Percentiles rank a stretch among this genome's conserved stretches.
Conservation (phyloP, 306 rosid genomes). For the Glycine latifolia region DNA sequence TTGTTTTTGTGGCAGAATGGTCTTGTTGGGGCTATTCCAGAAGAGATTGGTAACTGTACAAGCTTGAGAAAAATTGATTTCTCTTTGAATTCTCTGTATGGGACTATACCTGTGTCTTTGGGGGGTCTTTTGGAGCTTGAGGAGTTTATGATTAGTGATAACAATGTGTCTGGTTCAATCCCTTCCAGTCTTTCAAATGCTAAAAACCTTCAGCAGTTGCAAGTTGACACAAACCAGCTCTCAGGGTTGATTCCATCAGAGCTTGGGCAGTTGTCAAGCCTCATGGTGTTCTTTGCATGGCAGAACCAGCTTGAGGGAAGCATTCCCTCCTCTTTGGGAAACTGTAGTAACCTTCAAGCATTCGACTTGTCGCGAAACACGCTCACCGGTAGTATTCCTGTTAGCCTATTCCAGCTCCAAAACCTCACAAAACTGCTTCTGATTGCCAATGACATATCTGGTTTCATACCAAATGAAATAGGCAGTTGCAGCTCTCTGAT, state of each 20-base stretch:
- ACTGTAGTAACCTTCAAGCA: slow-evolving; percentile 70
- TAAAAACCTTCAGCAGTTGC: slow-evolving; percentile 70
- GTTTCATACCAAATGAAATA: slow-evolving; percentile 73
- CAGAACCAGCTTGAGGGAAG: slow-evolving; percentile 94
- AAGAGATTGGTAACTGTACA: slow-evolving; percentile 82
- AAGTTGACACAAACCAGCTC: slow-evolving; percentile 89
- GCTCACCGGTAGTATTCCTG: slow-evolving; percentile 80
- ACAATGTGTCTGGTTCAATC: slow-evolving; percentile 88
- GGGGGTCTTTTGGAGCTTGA: slow-evolving; percentile 68
- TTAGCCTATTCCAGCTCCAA: slow-evolving; percentile 75
- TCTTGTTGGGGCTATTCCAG: slow-evolving; percentile 77
- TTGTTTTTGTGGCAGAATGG: slow-evolving; percentile 86
- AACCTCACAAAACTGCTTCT: slow-evolving; percentile 86
- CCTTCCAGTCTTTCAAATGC: slow-evolving; percentile 79
- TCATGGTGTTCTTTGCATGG: slow-evolving; percentile 86
- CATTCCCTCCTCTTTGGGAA: slow-evolving; percentile 71
- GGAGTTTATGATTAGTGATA: slow-evolving; percentile 91
- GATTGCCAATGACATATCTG: slow-evolving; percentile 89
- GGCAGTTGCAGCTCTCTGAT: slow-evolving; percentile 85
- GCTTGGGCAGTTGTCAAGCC: slow-evolving; percentile 71
- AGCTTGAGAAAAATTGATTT: slow-evolving; percentile 82
- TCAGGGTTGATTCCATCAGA: slow-evolving; percentile 88
- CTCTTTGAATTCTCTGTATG: slow-evolving; percentile 87
- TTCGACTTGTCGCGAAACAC: slow-evolving; percentile 85
- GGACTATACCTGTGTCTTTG: slow-evolving; percentile 74